Evolutionary conservation across 2,329 filamentous ascomycete species (phyloP), one percentile per base, ranked within the genome.

Genomic region (Fusarium nisikadoi): DNA sequence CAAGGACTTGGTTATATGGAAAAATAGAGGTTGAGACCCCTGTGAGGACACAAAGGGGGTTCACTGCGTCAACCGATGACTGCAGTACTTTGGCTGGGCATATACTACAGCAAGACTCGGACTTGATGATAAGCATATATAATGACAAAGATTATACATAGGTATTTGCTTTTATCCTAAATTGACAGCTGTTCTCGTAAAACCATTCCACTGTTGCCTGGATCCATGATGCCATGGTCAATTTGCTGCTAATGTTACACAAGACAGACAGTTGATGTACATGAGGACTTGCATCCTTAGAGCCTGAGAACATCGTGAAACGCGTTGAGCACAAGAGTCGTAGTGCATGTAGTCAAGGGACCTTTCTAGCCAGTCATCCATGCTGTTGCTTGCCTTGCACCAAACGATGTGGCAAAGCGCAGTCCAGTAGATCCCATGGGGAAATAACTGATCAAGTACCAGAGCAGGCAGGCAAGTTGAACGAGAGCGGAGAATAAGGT

Each of bases 391-490:
- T 95, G 89, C 79, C 91, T 92, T 25, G 92, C 93, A 27, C 95
- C 96, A 79, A 97, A 96, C 6, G 90, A 91, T 46, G 94, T 94
- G 64, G 94, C 94, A 74, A 97, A 90, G 66, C 95, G 92, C 73
- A 99, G 84, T 45, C 96, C 94, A 61, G 92, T 93, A 63, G 93
- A 93, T 43, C 96, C 96, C 95, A 98, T 97, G 31, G 96, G 96
- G 78, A 98, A 98, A 82, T 99, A 99, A 83, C 94, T 97, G 81
- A 98, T 91, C 50, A 98, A 87, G 83, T 98, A 98, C 95, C 95
- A 98, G 50, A 94, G 73, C 72, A 98, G 86, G 71, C 92, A 93
- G 58, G 91, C 91, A 60, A 98, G 86, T 81, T 99, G 96, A 75
- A 95, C 84, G 67, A 98, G 87, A 69, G 94, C 91, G 27, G 94